Conservation (phyloP, 257 asterid genomes). For the Scutellaria galericulata region DNA sequence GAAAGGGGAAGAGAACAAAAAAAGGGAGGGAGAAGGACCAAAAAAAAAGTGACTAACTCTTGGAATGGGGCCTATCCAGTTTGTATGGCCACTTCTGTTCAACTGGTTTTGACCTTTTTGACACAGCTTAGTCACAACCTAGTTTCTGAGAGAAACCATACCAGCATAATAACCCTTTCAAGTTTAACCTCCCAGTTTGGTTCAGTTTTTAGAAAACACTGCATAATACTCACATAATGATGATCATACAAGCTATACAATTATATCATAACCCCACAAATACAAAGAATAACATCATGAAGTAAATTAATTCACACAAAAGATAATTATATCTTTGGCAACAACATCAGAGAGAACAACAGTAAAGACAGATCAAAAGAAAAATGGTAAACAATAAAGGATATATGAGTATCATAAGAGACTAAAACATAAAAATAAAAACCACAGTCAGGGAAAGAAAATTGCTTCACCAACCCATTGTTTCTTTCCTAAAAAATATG, state of each 20-base stretch:
- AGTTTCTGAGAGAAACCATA: neutral
- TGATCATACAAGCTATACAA: neutral
- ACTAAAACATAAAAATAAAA: too few species aligned
- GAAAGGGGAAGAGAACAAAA: too few species aligned
- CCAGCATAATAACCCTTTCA: neutral
- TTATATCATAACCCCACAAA: neutral
- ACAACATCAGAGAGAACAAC: neutral
- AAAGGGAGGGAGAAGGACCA: neutral
- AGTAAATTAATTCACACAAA: neutral
- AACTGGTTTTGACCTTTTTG: neutral
- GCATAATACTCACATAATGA: neutral
- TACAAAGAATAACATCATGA: neutral
- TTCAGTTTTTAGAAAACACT: neutral
- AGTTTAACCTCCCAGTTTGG: neutral
- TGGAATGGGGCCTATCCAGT: neutral
- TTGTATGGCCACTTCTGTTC: neutral
- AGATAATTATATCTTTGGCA: neutral
- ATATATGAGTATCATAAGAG: neutral
- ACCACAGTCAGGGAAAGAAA: neutral
- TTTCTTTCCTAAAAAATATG: neutral
- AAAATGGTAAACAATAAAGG: neutral
- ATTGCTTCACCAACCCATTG: neutral
- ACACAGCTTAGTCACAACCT: neutral
- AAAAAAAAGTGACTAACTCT: neutral
- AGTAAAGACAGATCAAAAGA: neutral